These are phyloP conservation scores for Cryphonectria carpinicola DNA, from an alignment of 2,329 filamentous ascomycete species.

Conservation along the genomic window DNA sequence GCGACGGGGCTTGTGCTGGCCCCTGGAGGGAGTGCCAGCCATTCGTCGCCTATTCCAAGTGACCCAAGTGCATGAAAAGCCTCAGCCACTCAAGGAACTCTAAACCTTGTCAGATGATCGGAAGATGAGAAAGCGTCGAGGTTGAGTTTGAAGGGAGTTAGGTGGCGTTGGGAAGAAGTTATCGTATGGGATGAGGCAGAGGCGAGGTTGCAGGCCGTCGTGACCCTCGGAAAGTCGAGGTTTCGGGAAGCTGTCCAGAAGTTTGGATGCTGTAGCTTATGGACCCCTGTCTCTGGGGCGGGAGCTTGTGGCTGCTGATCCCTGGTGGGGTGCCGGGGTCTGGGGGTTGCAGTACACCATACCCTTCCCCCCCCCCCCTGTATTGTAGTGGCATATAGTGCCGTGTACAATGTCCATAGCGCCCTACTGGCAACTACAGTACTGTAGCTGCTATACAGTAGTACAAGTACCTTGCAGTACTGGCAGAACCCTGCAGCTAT, in stretches of 20 bases:
- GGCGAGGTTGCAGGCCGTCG: constrained; percentile 10
- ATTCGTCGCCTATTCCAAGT: constrained; percentile 39
- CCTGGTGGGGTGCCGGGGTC: constrained; percentile 6
- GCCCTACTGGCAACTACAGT: not conserved
- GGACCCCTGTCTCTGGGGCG: constrained; percentile 22
- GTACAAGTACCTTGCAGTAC: not conserved
- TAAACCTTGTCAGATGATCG: not conserved
- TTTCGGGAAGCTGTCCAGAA: constrained; percentile 29
- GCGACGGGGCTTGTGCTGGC: constrained; percentile 64
- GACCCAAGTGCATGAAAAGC: not conserved
- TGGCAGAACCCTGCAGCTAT: constrained; percentile 18
- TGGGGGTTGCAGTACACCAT: not conserved
- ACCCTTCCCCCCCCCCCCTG: too few species aligned
- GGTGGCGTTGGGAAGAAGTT: constrained; percentile 5
- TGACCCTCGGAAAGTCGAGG: not conserved
- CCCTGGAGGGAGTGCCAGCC: constrained; percentile 50
- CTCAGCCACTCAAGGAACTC: not conserved
- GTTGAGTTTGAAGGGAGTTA: constrained; percentile 6
- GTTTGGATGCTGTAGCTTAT: constrained; percentile 8
- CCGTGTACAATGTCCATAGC: not conserved
- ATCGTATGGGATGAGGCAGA: constrained; percentile 3
- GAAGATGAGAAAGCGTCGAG: not conserved
- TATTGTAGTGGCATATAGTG: not conserved
- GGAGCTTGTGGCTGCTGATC: constrained; percentile 16
- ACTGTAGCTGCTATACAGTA: constrained; percentile 13